These are phyloP conservation scores for Alternaria postmessia DNA, from an alignment of 2,329 filamentous ascomycete species.

Conservation along the genomic window DNA sequence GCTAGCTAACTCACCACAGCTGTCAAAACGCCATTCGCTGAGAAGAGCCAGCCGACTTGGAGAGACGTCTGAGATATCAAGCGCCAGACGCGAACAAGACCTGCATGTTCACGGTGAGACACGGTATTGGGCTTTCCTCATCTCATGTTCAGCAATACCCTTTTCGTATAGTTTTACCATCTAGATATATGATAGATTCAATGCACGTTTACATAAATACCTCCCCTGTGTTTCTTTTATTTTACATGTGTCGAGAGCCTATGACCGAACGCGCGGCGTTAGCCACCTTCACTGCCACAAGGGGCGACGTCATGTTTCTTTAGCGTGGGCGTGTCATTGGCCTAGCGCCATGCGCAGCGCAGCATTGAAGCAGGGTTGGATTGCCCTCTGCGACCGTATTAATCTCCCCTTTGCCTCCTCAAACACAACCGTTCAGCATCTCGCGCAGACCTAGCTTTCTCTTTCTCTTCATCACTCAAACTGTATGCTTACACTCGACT, in stretches of 20 bases:
- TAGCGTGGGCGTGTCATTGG: slow-evolving; percentile 23
- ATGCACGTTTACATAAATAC: background rate
- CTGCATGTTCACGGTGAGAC: slow-evolving; percentile 2
- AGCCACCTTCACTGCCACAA: slow-evolving; percentile 29
- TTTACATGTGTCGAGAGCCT: background rate
- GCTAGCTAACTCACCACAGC: slow-evolving; percentile 43
- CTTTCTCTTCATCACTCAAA: background rate
- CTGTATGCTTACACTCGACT: background rate
- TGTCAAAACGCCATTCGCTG: slow-evolving; percentile 61
- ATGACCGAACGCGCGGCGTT: background rate
- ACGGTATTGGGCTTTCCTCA: slow-evolving; percentile 4
- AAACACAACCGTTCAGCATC: background rate
- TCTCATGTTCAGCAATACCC: slow-evolving; percentile 11
- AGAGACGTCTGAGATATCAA: slow-evolving; percentile 43
- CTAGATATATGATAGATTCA: slow-evolving; percentile 1
- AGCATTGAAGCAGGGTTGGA: slow-evolving; percentile 29
- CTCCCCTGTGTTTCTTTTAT: background rate
- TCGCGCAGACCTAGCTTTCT: background rate
- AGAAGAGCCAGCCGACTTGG: slow-evolving; percentile 46
- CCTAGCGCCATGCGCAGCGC: slow-evolving; percentile 21
- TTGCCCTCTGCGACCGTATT: slow-evolving; percentile 16
- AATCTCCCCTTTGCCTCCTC: slow-evolving; percentile 18
- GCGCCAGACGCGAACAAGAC: background rate
- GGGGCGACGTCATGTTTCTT: slow-evolving; percentile 33
- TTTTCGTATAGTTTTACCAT: background rate